Base-by-base conservation (phyloP, 176 grass and related monocot genomes). In the Juncus inflexus region DNA sequence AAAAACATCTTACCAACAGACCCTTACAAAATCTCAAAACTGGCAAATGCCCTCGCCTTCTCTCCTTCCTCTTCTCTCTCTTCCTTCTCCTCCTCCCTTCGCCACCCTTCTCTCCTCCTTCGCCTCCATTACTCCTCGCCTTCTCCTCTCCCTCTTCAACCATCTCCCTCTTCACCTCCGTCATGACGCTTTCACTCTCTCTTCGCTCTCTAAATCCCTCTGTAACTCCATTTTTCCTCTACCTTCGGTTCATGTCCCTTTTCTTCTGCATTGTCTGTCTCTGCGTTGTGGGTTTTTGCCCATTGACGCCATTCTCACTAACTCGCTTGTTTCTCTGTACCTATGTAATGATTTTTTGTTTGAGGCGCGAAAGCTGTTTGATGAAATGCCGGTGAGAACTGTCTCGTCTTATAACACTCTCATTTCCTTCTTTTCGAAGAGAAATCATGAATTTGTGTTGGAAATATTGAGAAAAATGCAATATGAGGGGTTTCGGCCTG, bases 351-450 rank as follows among this genome's bases (percentile, higher is more conserved):
- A 52, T 4, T 2, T 73, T 39, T 49, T 12, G 6, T 10, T 3
- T 52, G 66, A 76, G 10, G 85, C 82, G 12, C 56, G 60, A 36
- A 28, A 63, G 10, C 49, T 97, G 80, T 89, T 91, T 42, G 85
- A 91, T 50, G 75, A 91, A 89, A 91, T 97, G 87, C 82, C 72
- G 35, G 3, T 9, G 6, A 81, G 74, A 56, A 82, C 77, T 28
- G 56, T 76, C 6, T 70, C 92, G 43, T 81, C 79, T 38, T 89
- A 80, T 77, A 91, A 91, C 64, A 64, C 82, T 35, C 61, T 89
- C 52, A 86, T 89, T 19, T 72, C 74, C 2, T 42, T 74, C 52
- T 64, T 75, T 12, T 19, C 70, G 0, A 14, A 47, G 0, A 12
- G 6, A 53, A 58, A 69, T 37, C 50, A 35, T n/a, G 10, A 12